These are phyloP conservation scores for Tuber calosporum DNA, from an alignment of 495 filamentous ascomycete species.

Conservation along the genomic window DNA sequence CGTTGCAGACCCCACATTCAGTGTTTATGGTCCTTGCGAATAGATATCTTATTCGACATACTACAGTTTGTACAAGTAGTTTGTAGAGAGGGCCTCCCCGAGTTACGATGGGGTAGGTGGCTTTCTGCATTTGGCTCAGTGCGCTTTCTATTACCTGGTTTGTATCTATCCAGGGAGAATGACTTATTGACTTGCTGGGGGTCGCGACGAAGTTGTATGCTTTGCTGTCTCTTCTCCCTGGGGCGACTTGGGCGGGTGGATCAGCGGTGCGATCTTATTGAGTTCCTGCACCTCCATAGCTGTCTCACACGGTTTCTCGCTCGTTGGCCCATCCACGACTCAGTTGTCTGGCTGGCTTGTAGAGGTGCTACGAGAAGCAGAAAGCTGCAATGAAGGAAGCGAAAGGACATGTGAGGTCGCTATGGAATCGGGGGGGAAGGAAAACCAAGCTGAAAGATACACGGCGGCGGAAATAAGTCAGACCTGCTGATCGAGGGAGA, in stretches of 20 bases:
- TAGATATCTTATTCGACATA: neutral
- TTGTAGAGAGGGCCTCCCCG: neutral
- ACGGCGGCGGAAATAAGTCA: neutral
- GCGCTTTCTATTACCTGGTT: neutral
- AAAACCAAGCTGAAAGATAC: neutral
- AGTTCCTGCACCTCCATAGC: neutral
- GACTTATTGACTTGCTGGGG: neutral
- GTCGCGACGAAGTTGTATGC: neutral
- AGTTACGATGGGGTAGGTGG: neutral
- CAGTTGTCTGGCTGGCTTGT: neutral
- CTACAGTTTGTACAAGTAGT: neutral
- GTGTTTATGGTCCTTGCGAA: neutral
- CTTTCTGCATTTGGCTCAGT: neutral
- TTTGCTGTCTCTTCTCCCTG: neutral
- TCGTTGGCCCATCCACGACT: neutral
- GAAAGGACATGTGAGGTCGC: neutral
- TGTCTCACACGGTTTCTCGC: neutral
- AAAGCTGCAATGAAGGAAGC: neutral
- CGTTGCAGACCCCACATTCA: neutral
- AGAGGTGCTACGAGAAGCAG: neutral
- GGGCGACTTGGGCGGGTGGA: neutral
- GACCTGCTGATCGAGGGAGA: neutral
- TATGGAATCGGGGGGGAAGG: neutral
- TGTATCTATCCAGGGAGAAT: neutral
- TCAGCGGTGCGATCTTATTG: neutral